Evolutionary conservation across 768 basidiomycete species (phyloP), one percentile per base, ranked within the genome.

Genomic region (Serendipita sp.): DNA sequence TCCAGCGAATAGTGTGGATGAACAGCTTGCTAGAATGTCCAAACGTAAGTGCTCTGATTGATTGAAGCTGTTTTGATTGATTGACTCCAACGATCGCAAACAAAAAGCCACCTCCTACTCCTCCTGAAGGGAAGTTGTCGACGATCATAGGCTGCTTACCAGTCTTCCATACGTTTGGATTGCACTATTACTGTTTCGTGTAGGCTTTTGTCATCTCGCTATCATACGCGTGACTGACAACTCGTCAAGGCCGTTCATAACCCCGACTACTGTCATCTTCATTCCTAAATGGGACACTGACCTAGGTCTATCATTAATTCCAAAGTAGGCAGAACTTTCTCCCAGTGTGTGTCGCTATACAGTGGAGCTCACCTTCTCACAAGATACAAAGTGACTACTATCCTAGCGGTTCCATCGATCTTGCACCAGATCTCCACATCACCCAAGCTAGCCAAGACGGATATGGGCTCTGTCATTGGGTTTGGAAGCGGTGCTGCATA

Each of bases 401-500:
- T 87, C 0, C 66, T 68, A 3, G 68, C 85, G 1, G 78, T 88
- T 9, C 87, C 87, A 0, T 86, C 86, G 0, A 71, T 83, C 28
- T 71, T 84, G 0, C 80, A 85, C 66, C 85, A 86, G 65, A 73
- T 88, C 7, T 78, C 85, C 2, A 79, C 82, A 65, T 76, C 83
- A 64, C 81, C 72, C 3, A 66, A 65, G 4, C 68, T 82, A 3
- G 68, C 69, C 4, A 75, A 78, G 41, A 72, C 74, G 2, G 83
- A 86, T 67, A 72, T 86, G 14, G 81, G 78, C 66, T 79, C 77
- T 0, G 67, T 88, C 1, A 69, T 71, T 4, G 1, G 34, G 3
- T 63, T 82, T 26, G 71, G 69, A 3, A 78, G 77, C 63, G 86
- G 86, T 3, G 87, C 83, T 0, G 85, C 86, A 1, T 82, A 86